Conservation (phyloP, 2,329 filamentous ascomycete species). For the Aspergillus versicolor region DNA sequence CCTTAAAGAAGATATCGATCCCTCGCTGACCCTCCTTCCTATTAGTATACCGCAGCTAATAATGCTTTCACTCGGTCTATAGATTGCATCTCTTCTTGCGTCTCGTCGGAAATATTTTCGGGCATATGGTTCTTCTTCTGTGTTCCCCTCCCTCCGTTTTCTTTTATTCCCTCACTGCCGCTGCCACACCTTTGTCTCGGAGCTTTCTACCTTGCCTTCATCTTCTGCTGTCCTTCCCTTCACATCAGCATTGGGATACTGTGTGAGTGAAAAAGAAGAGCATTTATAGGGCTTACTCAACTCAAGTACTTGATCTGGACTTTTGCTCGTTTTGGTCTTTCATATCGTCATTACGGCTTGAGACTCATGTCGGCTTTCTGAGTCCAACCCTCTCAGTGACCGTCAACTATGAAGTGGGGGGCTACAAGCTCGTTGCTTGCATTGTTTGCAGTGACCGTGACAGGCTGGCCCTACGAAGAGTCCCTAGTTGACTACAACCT, state of each 20-base stretch:
- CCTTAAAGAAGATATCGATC: constrained; percentile 16
- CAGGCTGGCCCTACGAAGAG: constrained; percentile 50
- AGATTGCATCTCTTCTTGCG: constrained; percentile 18
- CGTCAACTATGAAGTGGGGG: constrained; percentile 33
- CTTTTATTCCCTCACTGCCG: constrained; percentile 17
- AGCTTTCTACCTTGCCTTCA: constrained; percentile 8
- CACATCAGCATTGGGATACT: neutral
- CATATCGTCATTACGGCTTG: constrained; percentile 2
- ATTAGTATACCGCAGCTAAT: constrained; percentile 19
- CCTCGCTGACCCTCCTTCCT: constrained; percentile 18
- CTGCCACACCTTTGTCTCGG: constrained; percentile 10
- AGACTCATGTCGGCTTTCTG: constrained; percentile 24
- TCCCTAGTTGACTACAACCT: constrained; percentile 57
- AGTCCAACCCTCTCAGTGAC: constrained; percentile 11
- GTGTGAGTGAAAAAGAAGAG: constrained; percentile 1
- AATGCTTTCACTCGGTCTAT: constrained; percentile 15
- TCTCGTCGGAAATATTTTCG: constrained; percentile 21
- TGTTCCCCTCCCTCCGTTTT: constrained; percentile 5
- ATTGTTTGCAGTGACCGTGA: constrained; percentile 25
- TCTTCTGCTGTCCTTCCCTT: constrained; percentile 1
- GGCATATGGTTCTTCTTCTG: constrained; percentile 16
- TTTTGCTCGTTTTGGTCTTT: neutral
- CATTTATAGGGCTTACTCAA: neutral
- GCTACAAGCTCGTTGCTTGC: constrained; percentile 26
- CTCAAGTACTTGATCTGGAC: neutral